Evolutionary conservation across 768 basidiomycete species (phyloP), one percentile per base, ranked within the genome.

Genomic region (Pisolithus tinctorius): DNA sequence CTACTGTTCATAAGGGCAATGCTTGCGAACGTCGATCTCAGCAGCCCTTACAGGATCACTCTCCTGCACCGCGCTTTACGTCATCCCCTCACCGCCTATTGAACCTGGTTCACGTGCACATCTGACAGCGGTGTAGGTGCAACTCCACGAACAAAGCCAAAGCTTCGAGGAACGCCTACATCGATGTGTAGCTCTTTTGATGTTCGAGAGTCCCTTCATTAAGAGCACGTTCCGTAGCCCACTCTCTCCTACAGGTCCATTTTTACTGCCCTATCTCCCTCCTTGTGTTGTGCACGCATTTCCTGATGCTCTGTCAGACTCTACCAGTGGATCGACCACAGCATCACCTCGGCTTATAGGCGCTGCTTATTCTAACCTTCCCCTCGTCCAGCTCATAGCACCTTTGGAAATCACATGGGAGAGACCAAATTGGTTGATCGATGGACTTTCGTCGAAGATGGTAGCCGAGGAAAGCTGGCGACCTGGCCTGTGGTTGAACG

Each of bases 201-300:
- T 93, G 34, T 94, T 91, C 1, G 78, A 88, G 61, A 91, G 88
- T 16, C 72, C 80, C 1, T 96, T 93, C 67, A 89, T 90, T 1
- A 80, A 76, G 48, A 69, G 80, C 0, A 80, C 91, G 0, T 62
- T 88, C 50, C 71, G 84, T 1, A 82, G 83, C 10, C 88, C 85
- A 1, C 77, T 83, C 54, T 81, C 83, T 10, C 93, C 89, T 1
- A 74, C 79, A 0, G 75, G 91, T 11, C 93, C 93, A 0, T 78
- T 94, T 51, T 76, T 91, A 50, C 75, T 96, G 20, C 20, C 20
- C 2, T 83, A 94, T 56, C 67, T 96, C 3, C 91, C 92, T 4
- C 37, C 6, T 25, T 25, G 20, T 48, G 5, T 26, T 37, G 2
- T 20, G 48, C 23, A 20, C 13, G 34, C 52, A n/a, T 26, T 16